A percentile compares a stretch with the other conserved stretches of the same genome.
These are phyloP conservation scores for Panaeolus cyanescens DNA, from an alignment of 768 basidiomycete species.

Conservation along the genomic window DNA sequence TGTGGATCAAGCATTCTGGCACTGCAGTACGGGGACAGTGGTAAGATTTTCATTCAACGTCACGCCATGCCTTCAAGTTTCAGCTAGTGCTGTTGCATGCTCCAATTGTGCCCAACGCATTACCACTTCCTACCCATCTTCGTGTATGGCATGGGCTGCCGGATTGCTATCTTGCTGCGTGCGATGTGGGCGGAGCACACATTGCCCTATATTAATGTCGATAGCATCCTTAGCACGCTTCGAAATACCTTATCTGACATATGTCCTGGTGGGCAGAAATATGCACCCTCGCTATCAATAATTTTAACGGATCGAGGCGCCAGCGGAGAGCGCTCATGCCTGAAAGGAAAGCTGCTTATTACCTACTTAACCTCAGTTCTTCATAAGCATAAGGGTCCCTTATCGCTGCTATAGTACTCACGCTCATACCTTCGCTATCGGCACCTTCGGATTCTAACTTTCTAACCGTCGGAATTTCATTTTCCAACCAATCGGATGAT, in stretches of 20 bases:
- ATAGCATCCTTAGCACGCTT: no score
- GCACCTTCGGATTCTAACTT: not conserved
- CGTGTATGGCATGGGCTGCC: not conserved
- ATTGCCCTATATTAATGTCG: not conserved
- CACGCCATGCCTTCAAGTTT: not conserved
- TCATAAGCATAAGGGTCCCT: no score
- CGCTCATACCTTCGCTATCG: not conserved
- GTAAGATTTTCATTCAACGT: not conserved
- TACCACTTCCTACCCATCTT: not conserved
- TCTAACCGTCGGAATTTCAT: not conserved
- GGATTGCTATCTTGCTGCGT: not conserved
- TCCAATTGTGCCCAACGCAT: not conserved
- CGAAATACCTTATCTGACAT: not conserved
- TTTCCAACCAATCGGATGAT: not conserved
- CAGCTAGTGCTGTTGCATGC: not conserved
- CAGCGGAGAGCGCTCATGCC: conserved; percentile 1
- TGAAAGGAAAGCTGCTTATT: not conserved
- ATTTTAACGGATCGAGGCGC: not conserved
- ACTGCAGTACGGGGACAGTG: not conserved
- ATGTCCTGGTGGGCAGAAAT: not conserved
- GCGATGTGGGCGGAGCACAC: not conserved
- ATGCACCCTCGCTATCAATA: not conserved
- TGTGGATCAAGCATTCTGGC: not conserved
- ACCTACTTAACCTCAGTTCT: not conserved
- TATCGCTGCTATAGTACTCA: not conserved